These are phyloP conservation scores for Strobilomyces dryophilus DNA, from an alignment of 768 basidiomycete species.

Conservation along the genomic window DNA sequence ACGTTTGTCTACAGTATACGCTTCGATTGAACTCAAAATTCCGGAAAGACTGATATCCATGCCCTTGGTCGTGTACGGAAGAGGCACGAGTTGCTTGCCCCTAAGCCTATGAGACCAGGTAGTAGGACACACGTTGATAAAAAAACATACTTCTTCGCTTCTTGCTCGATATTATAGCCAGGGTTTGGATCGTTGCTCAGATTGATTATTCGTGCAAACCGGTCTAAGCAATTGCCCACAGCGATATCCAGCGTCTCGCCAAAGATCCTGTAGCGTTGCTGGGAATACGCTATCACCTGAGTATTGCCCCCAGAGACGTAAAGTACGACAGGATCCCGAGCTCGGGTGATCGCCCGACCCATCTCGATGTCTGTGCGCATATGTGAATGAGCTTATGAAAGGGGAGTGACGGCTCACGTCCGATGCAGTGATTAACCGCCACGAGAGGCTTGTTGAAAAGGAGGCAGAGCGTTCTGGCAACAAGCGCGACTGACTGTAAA, in stretches of 20 bases:
- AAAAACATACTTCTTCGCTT: slow-evolving; percentile 73
- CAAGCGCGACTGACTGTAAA: slow-evolving; percentile 88
- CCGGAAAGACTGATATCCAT: slow-evolving; percentile 99
- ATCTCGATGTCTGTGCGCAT: slow-evolving; percentile 86
- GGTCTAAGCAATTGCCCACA: slow-evolving; percentile 97
- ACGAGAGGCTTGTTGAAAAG: slow-evolving; percentile 89
- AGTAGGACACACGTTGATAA: background rate
- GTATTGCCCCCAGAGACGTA: slow-evolving; percentile 99
- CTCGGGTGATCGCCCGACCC: slow-evolving; percentile 92
- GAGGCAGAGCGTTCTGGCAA: slow-evolving; percentile 86
- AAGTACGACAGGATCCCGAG: slow-evolving; percentile 91
- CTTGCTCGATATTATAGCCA: slow-evolving; percentile 95
- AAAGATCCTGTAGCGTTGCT: slow-evolving; percentile 96
- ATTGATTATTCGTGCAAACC: slow-evolving; percentile 92
- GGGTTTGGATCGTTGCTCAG: slow-evolving; percentile 94
- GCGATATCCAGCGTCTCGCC: slow-evolving; percentile 99
- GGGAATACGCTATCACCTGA: slow-evolving; percentile 98
- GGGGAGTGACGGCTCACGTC: slow-evolving; percentile 56
- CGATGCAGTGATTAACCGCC: slow-evolving; percentile 98
- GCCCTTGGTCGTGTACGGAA: slow-evolving; percentile 96
- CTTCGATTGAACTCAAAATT: slow-evolving; percentile 82
- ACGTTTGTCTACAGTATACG: slow-evolving; percentile 83
- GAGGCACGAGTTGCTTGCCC: slow-evolving; percentile 73
- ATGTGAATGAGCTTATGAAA: background rate
- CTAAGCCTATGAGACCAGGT: slow-evolving; percentile 36